These are phyloP conservation scores for Blastocystis sp. DNA, from an alignment of 352 stramenopile species.

Conservation along the genomic window DNA sequence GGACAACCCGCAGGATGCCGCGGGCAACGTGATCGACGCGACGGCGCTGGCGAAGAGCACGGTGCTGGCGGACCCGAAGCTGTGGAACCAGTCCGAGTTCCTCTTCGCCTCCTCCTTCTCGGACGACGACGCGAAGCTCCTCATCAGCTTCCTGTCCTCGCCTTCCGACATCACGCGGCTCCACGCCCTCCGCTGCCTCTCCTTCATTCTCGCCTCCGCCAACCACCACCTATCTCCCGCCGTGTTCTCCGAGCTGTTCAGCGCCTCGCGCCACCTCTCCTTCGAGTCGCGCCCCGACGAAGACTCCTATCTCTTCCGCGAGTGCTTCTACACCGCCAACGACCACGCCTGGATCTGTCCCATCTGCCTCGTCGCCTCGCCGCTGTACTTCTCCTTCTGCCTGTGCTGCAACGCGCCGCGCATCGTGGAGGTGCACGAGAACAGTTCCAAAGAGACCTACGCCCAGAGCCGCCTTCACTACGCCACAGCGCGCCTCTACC, in stretches of 20 bases:
- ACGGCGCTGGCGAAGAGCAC: neutral
- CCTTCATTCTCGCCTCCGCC: slow-evolving; percentile 16
- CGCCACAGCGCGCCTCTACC: neutral
- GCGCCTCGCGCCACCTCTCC: neutral
- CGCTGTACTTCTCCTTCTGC: slow-evolving; percentile 1
- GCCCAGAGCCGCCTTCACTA: slow-evolving; percentile 16
- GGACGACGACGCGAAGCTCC: neutral
- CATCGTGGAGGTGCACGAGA: slow-evolving; percentile 21
- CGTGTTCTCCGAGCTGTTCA: slow-evolving; percentile 29
- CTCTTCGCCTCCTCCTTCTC: neutral
- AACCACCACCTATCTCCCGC: neutral
- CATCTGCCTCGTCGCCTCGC: slow-evolving; percentile 33
- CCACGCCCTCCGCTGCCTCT: neutral
- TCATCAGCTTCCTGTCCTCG: slow-evolving; percentile 17
- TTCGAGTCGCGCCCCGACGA: slow-evolving; percentile 1
- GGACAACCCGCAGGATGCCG: neutral
- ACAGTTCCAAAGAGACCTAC: neutral
- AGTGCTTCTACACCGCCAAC: slow-evolving; percentile 25
- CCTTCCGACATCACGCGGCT: neutral
- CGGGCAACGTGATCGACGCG: neutral
- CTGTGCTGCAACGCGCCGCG: slow-evolving; percentile 24
- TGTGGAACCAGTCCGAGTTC: slow-evolving; percentile 21
- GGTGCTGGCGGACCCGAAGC: neutral
- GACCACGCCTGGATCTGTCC: slow-evolving; percentile 27
- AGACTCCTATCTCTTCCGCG: neutral